These are phyloP conservation scores for Euphorbia celastroides DNA, from an alignment of 441 rosid species.

Conservation along the genomic window DNA sequence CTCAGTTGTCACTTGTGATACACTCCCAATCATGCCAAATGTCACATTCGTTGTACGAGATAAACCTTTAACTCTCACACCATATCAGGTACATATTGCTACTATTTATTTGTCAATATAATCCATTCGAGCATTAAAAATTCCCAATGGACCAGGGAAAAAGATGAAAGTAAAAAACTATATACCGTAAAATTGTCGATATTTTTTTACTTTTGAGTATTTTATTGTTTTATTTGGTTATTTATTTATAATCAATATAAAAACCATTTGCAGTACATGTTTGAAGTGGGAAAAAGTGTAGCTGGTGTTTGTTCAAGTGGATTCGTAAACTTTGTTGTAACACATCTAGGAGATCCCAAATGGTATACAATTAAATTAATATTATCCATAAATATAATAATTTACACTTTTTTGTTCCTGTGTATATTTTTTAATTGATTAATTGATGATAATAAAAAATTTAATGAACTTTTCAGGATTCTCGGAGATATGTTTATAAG, in stretches of 20 bases:
- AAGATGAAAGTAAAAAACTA: too few relatives aligned
- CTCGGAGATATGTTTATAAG: slow-evolving; percentile 81
- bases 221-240: background rate
- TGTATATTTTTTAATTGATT: too few relatives aligned
- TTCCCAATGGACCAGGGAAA: too few relatives aligned
- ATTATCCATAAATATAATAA: too few relatives aligned
- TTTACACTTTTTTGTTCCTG: too few relatives aligned
- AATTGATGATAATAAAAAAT: background rate
- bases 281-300: slow-evolving; percentile 47
- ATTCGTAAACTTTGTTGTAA: slow-evolving; percentile 49
- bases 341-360: slow-evolving; percentile 64
- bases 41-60: slow-evolving; percentile 57
- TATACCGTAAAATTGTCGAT: too few relatives aligned
- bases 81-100: slow-evolving; percentile 46
- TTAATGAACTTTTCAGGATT: slow-evolving; percentile 35
- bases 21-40: slow-evolving; percentile 44
- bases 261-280: slow-evolving; percentile 43
- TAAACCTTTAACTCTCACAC: slow-evolving; percentile 47
- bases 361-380: slow-evolving; percentile 32
- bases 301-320: slow-evolving; percentile 55
- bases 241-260: background rate
- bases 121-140: too few relatives aligned
- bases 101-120: background rate
- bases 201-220: too few relatives aligned
- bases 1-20: slow-evolving; percentile 44